phyloP scores from a whole-genome alignment of 202 grass and related monocot species.

The Musa balbisiana region DNA sequence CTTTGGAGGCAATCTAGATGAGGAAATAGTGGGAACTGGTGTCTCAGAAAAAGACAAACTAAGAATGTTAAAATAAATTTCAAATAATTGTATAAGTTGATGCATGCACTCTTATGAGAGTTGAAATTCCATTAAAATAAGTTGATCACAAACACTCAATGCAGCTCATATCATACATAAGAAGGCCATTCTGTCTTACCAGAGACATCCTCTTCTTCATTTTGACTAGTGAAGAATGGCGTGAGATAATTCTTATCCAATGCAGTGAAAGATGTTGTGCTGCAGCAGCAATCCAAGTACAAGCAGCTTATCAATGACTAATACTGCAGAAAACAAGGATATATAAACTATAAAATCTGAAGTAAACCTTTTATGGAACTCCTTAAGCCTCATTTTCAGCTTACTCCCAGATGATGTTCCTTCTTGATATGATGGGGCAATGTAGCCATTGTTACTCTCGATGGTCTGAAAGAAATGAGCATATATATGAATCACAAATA shows the following conservation, averaged over 20 bases:
- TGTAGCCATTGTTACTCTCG: constrained; percentile 68
- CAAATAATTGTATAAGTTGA: neutral
- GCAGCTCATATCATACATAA: too few relatives aligned
- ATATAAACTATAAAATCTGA: constrained; percentile 12
- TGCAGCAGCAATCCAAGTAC: constrained; percentile 38
- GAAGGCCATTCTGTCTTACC: constrained; percentile 20
- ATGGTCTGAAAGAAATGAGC: constrained; percentile 43
- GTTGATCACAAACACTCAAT: too few relatives aligned
- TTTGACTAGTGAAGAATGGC: constrained; percentile 97
- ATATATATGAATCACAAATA: constrained; percentile 9
- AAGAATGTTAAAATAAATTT: neutral
- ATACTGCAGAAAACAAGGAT: neutral
- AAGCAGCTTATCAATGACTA: constrained; percentile 1
- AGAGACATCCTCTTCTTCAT: constrained; percentile 62
- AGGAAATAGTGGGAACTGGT: neutral
- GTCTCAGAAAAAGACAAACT: neutral
- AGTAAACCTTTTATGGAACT: constrained; percentile 88
- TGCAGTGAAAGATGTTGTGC: constrained; percentile 89
- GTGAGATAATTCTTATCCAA: constrained; percentile 96
- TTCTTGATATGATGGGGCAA: constrained; percentile 67
- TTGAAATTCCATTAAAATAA: neutral
- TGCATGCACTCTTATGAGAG: neutral
- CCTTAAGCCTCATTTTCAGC: constrained; percentile 89
- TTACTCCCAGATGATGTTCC: constrained; percentile 70
- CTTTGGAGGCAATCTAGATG: neutral